These are phyloP conservation scores for Krasilnikovozyma curviuscula DNA, from an alignment of 768 basidiomycete species.

Conservation along the genomic window DNA sequence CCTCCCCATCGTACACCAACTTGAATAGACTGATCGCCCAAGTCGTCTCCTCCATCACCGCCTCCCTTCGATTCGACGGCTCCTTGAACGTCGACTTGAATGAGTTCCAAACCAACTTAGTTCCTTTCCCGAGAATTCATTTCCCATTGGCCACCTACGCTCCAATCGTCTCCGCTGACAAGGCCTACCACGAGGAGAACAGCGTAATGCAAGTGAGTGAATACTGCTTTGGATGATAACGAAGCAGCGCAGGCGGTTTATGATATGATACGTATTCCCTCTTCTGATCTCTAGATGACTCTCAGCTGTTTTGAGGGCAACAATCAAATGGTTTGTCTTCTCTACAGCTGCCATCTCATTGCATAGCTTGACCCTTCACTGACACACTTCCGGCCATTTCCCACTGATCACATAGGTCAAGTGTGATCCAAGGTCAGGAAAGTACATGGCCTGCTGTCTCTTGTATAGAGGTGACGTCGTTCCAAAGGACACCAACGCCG, in stretches of 20 bases:
- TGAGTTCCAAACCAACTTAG: constrained; percentile 97
- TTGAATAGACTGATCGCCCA: constrained; percentile 93
- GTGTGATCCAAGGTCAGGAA: constrained; percentile 92
- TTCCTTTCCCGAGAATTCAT: constrained; percentile 97
- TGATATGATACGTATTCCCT: no score
- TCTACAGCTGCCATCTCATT: background rate
- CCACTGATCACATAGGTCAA: constrained; percentile 31
- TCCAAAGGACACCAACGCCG: constrained; percentile 84
- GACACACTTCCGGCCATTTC: no score
- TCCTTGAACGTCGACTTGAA: constrained; percentile 92
- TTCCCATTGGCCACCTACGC: constrained; percentile 95
- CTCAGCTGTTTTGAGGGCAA: constrained; percentile 92
- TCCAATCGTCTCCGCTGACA: constrained; percentile 76
- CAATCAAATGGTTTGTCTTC: constrained; percentile 65
- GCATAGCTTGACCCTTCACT: background rate
- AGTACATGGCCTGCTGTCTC: constrained; percentile 89
- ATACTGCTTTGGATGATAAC: no score
- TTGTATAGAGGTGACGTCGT: constrained; percentile 93
- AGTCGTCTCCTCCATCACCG: constrained; percentile 94
- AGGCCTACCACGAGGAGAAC: constrained; percentile 91
- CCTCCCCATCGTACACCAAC: constrained; percentile 76
- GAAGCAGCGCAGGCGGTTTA: no score
- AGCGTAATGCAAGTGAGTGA: no score
- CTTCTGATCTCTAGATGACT: constrained; percentile 95
- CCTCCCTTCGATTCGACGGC: constrained; percentile 90